These are phyloP conservation scores for Claviceps sorghi DNA, from an alignment of 2,329 filamentous ascomycete species.

Conservation along the genomic window DNA sequence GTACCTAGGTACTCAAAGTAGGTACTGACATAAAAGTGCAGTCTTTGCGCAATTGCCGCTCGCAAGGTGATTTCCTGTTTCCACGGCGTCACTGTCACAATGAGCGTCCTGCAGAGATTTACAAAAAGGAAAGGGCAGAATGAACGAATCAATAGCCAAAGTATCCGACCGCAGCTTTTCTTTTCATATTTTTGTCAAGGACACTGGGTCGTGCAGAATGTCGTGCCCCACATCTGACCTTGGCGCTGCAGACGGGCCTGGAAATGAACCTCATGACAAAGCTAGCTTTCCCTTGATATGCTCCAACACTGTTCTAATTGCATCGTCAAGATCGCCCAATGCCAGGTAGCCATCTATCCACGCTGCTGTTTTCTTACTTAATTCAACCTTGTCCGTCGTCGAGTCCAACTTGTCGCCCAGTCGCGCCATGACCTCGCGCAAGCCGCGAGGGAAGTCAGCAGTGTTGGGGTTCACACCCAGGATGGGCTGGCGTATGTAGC, in stretches of 20 bases:
- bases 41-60: too few species aligned
- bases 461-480: conserved; percentile 48
- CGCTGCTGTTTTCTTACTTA: conserved; percentile 32
- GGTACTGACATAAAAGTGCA: too few species aligned
- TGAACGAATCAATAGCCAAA: background rate
- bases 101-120: background rate
- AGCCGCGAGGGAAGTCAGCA: conserved; percentile 55
- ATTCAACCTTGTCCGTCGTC: conserved; percentile 28
- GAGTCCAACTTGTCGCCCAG: conserved; percentile 38
- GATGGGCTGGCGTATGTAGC: conserved; percentile 56
- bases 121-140: background rate
- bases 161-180: background rate
- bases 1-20: too few species aligned
- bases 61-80: too few species aligned
- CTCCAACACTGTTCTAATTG: conserved; percentile 39
- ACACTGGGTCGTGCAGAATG: background rate
- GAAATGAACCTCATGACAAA: conserved; percentile 1
- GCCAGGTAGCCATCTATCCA: conserved; percentile 43
- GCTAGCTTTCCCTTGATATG: conserved; percentile 28
- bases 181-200: background rate
- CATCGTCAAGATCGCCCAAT: conserved; percentile 37
- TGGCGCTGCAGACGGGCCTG: background rate
- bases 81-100: too few species aligned
- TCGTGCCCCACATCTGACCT: background rate
- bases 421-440: conserved; percentile 49